phyloP scores from a whole-genome alignment of 75 land plant genomes.

The Adiantum capillusveneris region DNA sequence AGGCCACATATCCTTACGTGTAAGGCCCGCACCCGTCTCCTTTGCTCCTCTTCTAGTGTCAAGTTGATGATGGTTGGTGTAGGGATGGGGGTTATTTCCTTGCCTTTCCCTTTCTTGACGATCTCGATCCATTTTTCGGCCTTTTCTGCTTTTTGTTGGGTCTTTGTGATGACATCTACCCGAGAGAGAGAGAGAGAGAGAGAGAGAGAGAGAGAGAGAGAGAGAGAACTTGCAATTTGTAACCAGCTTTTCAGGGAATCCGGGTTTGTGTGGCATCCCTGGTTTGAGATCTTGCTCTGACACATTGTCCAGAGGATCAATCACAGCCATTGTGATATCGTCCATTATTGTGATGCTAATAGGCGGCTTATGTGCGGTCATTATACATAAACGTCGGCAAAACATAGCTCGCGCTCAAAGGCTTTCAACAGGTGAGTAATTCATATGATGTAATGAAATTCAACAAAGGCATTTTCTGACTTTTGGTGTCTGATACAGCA shows the following conservation, averaged over 20 bases:
- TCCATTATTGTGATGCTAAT: constrained; percentile 18
- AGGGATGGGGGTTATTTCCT: no score
- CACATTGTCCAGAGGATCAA: constrained; percentile 43
- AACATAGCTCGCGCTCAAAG: constrained; percentile 76
- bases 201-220: background rate
- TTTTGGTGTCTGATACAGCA: constrained; percentile 53
- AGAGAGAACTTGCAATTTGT: background rate
- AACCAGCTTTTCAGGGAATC: constrained; percentile 75
- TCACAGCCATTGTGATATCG: constrained; percentile 58
- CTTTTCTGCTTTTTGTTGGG: no score
- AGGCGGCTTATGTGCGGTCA: constrained; percentile 24
- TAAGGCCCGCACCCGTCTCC: no score
- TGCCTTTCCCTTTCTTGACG: no score
- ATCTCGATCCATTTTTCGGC: no score
- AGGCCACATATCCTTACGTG: no score
- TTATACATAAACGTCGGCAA: constrained; percentile 70
- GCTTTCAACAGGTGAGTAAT: constrained; percentile 46
- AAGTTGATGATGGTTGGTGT: no score
- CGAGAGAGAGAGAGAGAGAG: background rate
- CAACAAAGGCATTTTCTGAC: no score
- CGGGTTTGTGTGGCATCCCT: constrained; percentile 87
- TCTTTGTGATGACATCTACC: no score
- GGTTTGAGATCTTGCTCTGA: constrained; percentile 64
- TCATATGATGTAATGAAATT: background rate
- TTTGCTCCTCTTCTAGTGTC: no score